Base-by-base conservation (phyloP, 1,139 yeast genomes). In the Geotrichum europaeum region DNA sequence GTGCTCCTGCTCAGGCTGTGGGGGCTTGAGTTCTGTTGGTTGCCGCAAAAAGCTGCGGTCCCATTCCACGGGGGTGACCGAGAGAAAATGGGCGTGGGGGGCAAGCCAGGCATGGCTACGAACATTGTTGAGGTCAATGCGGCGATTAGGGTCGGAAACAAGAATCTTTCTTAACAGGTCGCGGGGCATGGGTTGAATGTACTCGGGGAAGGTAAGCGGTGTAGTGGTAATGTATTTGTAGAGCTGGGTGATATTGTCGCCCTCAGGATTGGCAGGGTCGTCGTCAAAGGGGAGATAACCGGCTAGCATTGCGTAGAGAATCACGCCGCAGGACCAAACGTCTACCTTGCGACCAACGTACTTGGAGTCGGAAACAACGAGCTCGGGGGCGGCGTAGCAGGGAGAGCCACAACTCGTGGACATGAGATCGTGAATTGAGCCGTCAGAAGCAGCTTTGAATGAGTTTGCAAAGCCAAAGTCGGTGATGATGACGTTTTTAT, bases 211-310 rank as follows among this genome's bases (percentile, higher is more conserved):
- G 2, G 97, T 94, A 69, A 94, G 79, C 4, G 97, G 91, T 1
- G 97, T 90, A 59, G 85, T 81, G 55, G 97, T 90, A 66, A 94
- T 95, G 75, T 94, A 94, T 71, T 87, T 91, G 76, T 94, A 95
- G 63, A 94, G 79, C 72, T 87, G 86, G 34, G 94, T 90, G 69
- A 94, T 94, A 75, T 94, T 96, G 61, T 92, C 88, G 60, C 98
- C 97, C 71, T 94, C 97, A 51, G 97, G 98, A 72, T 95, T 94
- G 60, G 87, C 87, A 36, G 97, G 96, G 73, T 94, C 99, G 74
- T 94, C 99, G 72, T 94, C 99, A 79, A 91, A 94, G 1, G 99
- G 99, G 65, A 94, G 80, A 72, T 94, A 95, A 0, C 99, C 99
- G 0, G 99, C 91, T 57, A 95, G 79, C 97, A 95, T 94, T 15